Evolutionary conservation across 2,329 filamentous ascomycete species (phyloP).

Genomic region (Alternaria burnsii): DNA sequence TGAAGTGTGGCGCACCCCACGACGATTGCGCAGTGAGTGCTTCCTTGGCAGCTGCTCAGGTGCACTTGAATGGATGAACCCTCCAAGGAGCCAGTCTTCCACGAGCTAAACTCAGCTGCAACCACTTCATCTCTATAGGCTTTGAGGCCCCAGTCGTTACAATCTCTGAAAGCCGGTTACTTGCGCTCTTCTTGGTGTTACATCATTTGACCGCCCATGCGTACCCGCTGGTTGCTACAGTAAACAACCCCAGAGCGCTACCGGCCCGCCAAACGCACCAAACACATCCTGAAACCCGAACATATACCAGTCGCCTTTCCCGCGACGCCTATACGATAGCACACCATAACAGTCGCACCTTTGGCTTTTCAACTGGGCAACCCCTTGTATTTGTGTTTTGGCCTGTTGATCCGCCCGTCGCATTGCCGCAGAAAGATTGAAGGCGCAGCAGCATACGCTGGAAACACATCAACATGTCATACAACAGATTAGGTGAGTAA

Average conservation of each 20-base stretch:
- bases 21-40: conserved; percentile 16
- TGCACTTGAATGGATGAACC: conserved; percentile 3
- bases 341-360: conserved; percentile 31
- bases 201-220: conserved; percentile 14
- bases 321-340: conserved; percentile 19
- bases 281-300: conserved; percentile 41
- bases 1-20: conserved; percentile 19
- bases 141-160: background rate
- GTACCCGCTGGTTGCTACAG: conserved; percentile 40
- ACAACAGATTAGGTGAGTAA: conserved; percentile 50
- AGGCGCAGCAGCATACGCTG: conserved; percentile 33
- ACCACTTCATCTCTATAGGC: background rate
- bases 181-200: conserved; percentile 7
- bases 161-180: background rate
- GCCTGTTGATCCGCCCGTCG: conserved; percentile 20
- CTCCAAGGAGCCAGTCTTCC: background rate
- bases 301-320: conserved; percentile 26
- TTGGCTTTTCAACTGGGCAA: conserved; percentile 16
- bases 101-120: background rate
- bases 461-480: conserved; percentile 39
- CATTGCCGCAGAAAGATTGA: conserved; percentile 28
- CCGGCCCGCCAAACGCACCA: conserved; percentile 33
- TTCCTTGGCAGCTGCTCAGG: conserved; percentile 3
- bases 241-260: conserved; percentile 36
- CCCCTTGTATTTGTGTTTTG: conserved; percentile 27